Evolutionary conservation across 1,139 yeast genomes (phyloP), one percentile per base, ranked within the genome.

Genomic region (Saccharomyces hybrid): DNA sequence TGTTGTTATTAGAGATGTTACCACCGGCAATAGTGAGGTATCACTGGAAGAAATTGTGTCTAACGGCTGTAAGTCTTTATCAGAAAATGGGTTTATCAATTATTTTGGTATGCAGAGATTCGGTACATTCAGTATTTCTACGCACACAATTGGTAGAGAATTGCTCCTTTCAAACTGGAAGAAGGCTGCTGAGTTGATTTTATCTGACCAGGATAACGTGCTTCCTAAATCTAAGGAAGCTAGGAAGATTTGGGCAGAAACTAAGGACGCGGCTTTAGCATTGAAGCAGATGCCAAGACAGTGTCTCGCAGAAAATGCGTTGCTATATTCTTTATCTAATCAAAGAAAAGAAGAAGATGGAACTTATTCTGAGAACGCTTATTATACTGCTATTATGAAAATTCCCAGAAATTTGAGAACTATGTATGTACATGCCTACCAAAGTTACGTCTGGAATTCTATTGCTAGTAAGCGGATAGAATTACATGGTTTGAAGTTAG

Each of bases 401-500:
- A 87, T 95, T 61, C 99, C 99, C 47, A 81, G 96, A 70, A 91
- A 91, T 67, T 76, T 95, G 67, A 78, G 96, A 66, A 82, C 90
- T 58, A 93, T 95, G 95, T 95, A 95, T 67, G 96, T 86, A 2
- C 99, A 95, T 72, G 96, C 99, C 2, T 95, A 95, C 68, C 99
- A 95, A 72, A 89, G 97, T 58, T 93, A 85, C 64, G 80, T 95
- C 47, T 95, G 99, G 99, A 95, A 95, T 66, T 69, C 77, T 55
- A 96, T 85, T 25, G 95, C 91, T 0, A 85, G 95, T 54, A 82
- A 81, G 62, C 79, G 99, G 67, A 76, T 90, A 52, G 82, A 81
- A 62, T 68, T 83, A 55, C 85, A 78, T 71, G 98, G 98, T 0
- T 66, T 81, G 58, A 71, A 78, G 32, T 81, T 87, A 28, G 84